Evolutionary conservation across 352 stramenopile genomes (phyloP).

Genomic region (Globisporangium nagaii): DNA sequence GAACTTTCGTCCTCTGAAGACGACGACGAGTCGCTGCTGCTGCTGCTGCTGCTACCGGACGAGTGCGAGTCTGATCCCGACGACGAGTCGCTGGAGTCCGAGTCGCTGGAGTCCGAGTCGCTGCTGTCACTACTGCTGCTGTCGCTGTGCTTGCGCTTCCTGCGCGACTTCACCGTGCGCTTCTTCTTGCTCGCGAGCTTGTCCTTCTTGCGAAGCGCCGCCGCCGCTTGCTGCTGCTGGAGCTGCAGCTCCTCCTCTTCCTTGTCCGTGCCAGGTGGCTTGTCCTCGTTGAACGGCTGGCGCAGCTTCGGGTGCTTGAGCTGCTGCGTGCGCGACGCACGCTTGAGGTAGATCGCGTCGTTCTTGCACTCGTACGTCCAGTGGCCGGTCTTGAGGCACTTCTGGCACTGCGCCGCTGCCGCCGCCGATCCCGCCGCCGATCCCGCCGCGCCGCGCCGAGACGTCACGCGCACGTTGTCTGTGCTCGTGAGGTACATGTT

Average conservation of each 20-base stretch:
- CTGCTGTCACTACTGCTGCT: slow-evolving; percentile 30
- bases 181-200: slow-evolving; percentile 9
- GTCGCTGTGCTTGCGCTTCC: slow-evolving; percentile 15
- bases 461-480: slow-evolving; percentile 54
- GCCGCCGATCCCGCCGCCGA: slow-evolving; percentile 2
- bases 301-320: slow-evolving; percentile 76
- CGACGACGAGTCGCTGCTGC: slow-evolving; percentile 11
- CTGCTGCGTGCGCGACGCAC: slow-evolving; percentile 71
- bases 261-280: slow-evolving; percentile 44
- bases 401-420: slow-evolving; percentile 65
- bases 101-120: slow-evolving; percentile 20
- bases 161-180: slow-evolving; percentile 15
- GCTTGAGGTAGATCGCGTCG: slow-evolving; percentile 73
- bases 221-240: slow-evolving; percentile 16
- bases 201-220: slow-evolving; percentile 10
- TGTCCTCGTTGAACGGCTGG: slow-evolving; percentile 77
- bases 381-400: slow-evolving; percentile 71
- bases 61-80: slow-evolving; percentile 28
- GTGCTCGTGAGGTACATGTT: slow-evolving; percentile 86
- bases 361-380: slow-evolving; percentile 89
- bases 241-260: slow-evolving; percentile 20
- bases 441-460: slow-evolving; percentile 25
- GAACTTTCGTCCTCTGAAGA: slow-evolving; percentile 16
- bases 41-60: slow-evolving; percentile 5
- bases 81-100: slow-evolving; percentile 10